Percentiles rank a stretch among this genome's conserved stretches.
phyloP scores from a whole-genome alignment of 208 protist species.

The Porcisia deanei region DNA sequence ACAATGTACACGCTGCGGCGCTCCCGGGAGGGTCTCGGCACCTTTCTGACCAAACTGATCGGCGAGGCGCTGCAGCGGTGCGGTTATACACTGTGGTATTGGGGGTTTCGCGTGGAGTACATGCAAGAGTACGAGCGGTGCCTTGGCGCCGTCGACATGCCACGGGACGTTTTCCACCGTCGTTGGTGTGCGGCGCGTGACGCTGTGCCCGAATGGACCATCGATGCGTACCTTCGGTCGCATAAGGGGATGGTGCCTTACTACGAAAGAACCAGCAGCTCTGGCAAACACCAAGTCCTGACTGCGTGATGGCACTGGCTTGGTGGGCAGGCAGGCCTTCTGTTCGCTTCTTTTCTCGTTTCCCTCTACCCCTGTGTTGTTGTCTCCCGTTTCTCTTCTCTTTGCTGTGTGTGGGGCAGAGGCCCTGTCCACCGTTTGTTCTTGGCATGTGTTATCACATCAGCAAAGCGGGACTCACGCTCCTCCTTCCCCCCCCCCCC shows the following conservation, averaged over 20 bases:
- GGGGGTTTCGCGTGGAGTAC: conserved; percentile 66
- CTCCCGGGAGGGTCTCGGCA: conserved; percentile 40
- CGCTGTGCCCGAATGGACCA: conserved; percentile 16
- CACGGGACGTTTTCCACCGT: conserved; percentile 39
- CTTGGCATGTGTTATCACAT: no score
- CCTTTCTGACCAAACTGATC: conserved; percentile 63
- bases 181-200: conserved; percentile 52
- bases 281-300: neutral
- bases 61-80: conserved; percentile 71
- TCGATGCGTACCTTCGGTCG: conserved; percentile 44
- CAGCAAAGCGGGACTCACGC: no score
- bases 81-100: conserved; percentile 83
- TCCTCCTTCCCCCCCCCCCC: neutral
- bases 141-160: conserved; percentile 51
- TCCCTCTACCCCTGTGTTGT: neutral
- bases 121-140: conserved; percentile 57
- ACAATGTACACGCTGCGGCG: conserved; percentile 72
- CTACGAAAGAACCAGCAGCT: neutral
- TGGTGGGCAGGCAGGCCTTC: no score
- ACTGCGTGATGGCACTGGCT: neutral
- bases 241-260: conserved; percentile 54
- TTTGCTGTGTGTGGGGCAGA: neutral
- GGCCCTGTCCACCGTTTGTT: neutral
- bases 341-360: neutral
- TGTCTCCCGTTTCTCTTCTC: no score